Percentiles rank a stretch among this genome's conserved stretches.
These are phyloP conservation scores for Trichosphaerium sp. DNA, from an alignment of 78 protist species.

Conservation along the genomic window DNA sequence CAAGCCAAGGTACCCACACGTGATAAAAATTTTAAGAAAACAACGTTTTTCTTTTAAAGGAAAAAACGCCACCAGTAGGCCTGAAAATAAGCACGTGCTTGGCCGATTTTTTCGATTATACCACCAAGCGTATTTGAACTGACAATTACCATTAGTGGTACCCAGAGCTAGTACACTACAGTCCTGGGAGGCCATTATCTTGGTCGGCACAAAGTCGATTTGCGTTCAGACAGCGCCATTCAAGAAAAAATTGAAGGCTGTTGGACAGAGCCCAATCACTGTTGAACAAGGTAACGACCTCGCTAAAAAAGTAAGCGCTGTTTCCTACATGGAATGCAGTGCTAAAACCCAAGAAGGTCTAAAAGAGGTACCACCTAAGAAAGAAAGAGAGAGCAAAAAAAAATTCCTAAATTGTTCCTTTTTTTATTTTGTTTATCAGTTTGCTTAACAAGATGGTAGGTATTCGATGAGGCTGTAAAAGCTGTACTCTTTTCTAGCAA, in stretches of 20 bases:
- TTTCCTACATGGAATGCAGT: constrained; percentile 80
- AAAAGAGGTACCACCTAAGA: too few relatives aligned
- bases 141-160: constrained; percentile 72
- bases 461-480: constrained; percentile 83
- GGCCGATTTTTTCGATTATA: neutral
- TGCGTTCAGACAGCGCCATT: constrained; percentile 53
- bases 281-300: constrained; percentile 49
- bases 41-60: too few relatives aligned
- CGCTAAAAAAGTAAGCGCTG: constrained; percentile 53
- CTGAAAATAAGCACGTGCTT: neutral
- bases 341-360: constrained; percentile 75
- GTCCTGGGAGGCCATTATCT: constrained; percentile 75
- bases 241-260: constrained; percentile 30
- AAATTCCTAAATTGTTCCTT: too few relatives aligned
- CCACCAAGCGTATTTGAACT: too few relatives aligned
- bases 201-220: constrained; percentile 83
- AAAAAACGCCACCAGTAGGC: neutral
- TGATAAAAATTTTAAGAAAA: too few relatives aligned
- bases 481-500: constrained; percentile 54
- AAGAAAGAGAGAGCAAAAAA: too few relatives aligned
- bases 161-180: constrained; percentile 82
- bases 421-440: too few relatives aligned
- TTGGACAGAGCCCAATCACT: constrained; percentile 27
- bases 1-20: constrained; percentile 22
- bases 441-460: too few relatives aligned